Conservation (phyloP, 2,329 filamentous ascomycete species). For the Fusarium sp. region DNA sequence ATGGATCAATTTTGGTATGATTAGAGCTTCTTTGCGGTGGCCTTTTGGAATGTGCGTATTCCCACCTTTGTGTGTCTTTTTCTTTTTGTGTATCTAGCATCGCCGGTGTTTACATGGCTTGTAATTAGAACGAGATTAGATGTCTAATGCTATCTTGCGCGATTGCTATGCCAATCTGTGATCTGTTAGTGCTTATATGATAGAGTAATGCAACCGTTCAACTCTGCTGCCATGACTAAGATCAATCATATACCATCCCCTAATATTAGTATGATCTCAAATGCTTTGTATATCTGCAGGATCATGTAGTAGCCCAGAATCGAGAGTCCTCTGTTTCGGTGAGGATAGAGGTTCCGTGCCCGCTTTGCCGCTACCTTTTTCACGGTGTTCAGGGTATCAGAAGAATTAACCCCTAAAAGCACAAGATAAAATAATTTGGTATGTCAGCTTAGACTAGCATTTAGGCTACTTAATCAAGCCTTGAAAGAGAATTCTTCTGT, state of each 20-base stretch:
- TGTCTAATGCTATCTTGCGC: slow-evolving; percentile 44
- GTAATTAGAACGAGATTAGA: slow-evolving; percentile 46
- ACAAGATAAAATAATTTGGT: neutral
- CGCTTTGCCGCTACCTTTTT: neutral
- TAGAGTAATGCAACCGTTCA: neutral
- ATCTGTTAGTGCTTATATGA: neutral
- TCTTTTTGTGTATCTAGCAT: slow-evolving; percentile 46
- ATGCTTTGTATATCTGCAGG: neutral
- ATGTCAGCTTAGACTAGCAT: neutral
- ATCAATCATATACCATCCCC: neutral
- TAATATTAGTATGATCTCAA: neutral
- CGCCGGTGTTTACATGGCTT: slow-evolving; percentile 45
- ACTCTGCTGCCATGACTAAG: neutral
- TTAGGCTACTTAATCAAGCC: neutral
- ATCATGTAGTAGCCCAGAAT: neutral
- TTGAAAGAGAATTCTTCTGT: neutral
- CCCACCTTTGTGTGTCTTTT: slow-evolving; percentile 35
- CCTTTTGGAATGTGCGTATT: slow-evolving; percentile 37
- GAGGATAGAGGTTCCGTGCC: neutral
- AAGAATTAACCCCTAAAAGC: neutral
- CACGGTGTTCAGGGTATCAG: neutral
- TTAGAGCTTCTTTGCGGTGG: slow-evolving; percentile 39
- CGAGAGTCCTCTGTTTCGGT: neutral
- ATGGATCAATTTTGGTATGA: slow-evolving; percentile 27
- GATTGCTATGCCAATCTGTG: slow-evolving; percentile 31